Percentiles rank a stretch among this genome's conserved stretches.
These are phyloP conservation scores for Aspergillus baeticus DNA, from an alignment of 495 filamentous ascomycete genomes.

Conservation along the genomic window DNA sequence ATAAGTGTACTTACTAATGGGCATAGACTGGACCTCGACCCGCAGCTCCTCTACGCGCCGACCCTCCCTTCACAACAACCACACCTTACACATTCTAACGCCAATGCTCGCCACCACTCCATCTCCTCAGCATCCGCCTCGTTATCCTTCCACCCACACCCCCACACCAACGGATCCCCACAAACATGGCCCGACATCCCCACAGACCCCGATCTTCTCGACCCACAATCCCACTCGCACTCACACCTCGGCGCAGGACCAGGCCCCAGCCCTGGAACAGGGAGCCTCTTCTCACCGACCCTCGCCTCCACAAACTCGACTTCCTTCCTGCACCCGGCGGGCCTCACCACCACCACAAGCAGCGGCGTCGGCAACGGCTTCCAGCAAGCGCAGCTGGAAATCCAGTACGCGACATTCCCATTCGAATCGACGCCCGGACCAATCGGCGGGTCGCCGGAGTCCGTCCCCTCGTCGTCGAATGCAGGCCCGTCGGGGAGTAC, in stretches of 20 bases:
- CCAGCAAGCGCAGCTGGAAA: conserved; percentile 8
- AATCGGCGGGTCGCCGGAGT: conserved; percentile 32
- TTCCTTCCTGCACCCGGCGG: background rate
- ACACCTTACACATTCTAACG: background rate
- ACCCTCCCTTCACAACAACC: conserved; percentile 29
- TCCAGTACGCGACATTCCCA: conserved; percentile 43
- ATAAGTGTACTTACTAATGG: background rate
- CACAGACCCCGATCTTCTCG: conserved; percentile 16
- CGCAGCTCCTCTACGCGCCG: conserved; percentile 18
- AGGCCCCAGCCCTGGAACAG: background rate
- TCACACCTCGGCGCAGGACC: background rate
- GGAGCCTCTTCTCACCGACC: background rate
- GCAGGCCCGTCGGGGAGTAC: conserved; percentile 24
- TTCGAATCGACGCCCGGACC: conserved; percentile 31
- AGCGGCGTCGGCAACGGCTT: background rate
- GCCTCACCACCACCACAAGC: conserved; percentile 22
- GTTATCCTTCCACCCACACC: conserved; percentile 16
- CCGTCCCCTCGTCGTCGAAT: conserved; percentile 29
- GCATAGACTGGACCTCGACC: conserved; percentile 8
- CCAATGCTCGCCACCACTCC: background rate
- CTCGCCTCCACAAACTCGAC: conserved; percentile 10
- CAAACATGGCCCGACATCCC: conserved; percentile 13
- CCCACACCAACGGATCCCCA: too few relatives aligned
- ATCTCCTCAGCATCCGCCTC: conserved; percentile 7
- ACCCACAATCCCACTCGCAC: too few relatives aligned